Base-by-base conservation (phyloP, 768 basidiomycete genomes). In the Leucocoprinus birnbaumii region DNA sequence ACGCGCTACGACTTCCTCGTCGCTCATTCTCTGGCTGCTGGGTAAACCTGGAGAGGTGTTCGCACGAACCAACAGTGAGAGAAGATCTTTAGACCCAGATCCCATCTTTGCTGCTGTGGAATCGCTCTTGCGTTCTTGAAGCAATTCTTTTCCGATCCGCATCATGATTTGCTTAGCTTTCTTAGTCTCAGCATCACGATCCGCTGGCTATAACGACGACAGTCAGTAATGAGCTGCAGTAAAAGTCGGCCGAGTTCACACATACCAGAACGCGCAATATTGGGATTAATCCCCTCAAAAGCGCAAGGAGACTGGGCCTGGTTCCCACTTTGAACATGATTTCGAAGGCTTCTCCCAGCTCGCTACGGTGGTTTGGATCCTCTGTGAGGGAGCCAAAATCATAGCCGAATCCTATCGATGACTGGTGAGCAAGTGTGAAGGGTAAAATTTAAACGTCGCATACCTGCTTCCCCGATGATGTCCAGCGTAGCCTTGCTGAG, bases 401-500 rank as follows among this genome's bases (percentile, higher is more conserved):
- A 31, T 31, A 31, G 11, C 31, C 31, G 31, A 31, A 31, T 5
- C 31, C 31, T 31, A 11, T 5, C 11, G 31, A 31, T 5, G 31
- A 11, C 16, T 16, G 34, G 25, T 18, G 18, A 11, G 40, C 40
- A 18, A 3, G 42, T n/a, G n/a, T n/a, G n/a, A n/a, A n/a, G n/a
- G n/a, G n/a, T n/a, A n/a, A n/a, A n/a, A n/a, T n/a, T n/a, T n/a
- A n/a, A n/a, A n/a, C n/a, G n/a, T n/a, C n/a, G n/a, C 40, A 16
- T 19, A 52, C 51, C 51, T 1, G 51, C 83, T 31, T 86, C 72
- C 5, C 87, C 87, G 47, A 92, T 91, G 52, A 89, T 80, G 58
- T 92, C 91, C 8, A 92, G 72, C 3, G 89, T 90, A 46, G 80
- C 79, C 53, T 80, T 80, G 40, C 80, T 83, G 2, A 91, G 71